A percentile compares a stretch with the other conserved stretches of the same genome.
Conservation (phyloP, 2,329 filamentous ascomycete species). For the Capronia coronata region DNA sequence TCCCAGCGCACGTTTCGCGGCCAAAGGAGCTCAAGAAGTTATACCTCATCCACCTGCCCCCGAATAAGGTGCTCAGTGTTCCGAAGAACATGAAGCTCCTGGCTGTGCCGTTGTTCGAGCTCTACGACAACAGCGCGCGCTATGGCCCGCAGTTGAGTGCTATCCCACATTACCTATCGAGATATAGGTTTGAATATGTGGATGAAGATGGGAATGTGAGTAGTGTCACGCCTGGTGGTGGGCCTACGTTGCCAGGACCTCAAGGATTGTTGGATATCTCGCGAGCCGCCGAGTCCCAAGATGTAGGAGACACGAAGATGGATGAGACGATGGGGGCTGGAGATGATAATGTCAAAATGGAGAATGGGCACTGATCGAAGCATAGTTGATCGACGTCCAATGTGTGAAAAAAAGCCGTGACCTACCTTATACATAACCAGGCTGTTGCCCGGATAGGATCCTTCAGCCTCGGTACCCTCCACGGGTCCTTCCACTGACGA, state of each 20-base stretch:
- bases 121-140: conserved; percentile 92
- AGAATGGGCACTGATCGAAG: conserved; percentile 19
- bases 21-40: conserved; percentile 99
- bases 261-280: background rate
- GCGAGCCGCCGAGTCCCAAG: background rate
- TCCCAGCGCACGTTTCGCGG: conserved; percentile 88
- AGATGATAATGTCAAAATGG: conserved; percentile 8
- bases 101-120: conserved; percentile 90
- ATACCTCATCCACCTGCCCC: conserved; percentile 90
- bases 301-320: background rate
- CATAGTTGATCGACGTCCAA: too few relatives aligned
- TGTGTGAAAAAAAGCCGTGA: too few relatives aligned
- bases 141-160: conserved; percentile 95
- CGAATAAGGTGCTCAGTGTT: conserved; percentile 88
- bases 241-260: conserved; percentile 13
- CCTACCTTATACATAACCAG: background rate
- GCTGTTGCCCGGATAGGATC: too few relatives aligned
- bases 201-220: conserved; percentile 87
- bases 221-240: conserved; percentile 66
- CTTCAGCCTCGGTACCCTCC: too few relatives aligned
- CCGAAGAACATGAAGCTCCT: conserved; percentile 99
- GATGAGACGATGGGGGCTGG: background rate
- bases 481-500: too few relatives aligned
- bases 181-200: conserved; percentile 97
- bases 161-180: conserved; percentile 86